A percentile compares a stretch with the other conserved stretches of the same genome.
Conservation (phyloP, 1,284 basidiomycete species). For the Coriolopsis trogii region DNA sequence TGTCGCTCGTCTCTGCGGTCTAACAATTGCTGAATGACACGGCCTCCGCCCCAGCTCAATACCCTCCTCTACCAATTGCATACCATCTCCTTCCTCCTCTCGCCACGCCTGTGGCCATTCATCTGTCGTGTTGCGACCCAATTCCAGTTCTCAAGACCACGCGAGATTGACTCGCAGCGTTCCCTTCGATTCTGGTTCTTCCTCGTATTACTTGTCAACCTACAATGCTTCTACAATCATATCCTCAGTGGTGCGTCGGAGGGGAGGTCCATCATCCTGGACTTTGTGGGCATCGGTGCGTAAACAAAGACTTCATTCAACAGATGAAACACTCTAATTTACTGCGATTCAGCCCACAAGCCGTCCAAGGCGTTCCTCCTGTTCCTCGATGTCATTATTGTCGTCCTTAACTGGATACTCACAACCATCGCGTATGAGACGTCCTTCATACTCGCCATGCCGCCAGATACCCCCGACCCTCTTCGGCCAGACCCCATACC, state of each 20-base stretch:
- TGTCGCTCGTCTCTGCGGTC: constrained; percentile 31
- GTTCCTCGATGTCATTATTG: constrained; percentile 64
- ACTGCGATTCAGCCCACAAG: constrained; percentile 45
- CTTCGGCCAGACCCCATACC: constrained; percentile 31
- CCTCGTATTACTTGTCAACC: constrained; percentile 60
- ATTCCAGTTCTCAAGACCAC: constrained; percentile 63
- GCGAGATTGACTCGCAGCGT: constrained; percentile 60
- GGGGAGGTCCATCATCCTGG: constrained; percentile 64
- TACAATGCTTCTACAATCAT: constrained; percentile 63
- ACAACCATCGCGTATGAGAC: constrained; percentile 70
- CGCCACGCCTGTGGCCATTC: constrained; percentile 63
- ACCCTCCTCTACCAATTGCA: constrained; percentile 71
- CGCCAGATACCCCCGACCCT: constrained; percentile 37
- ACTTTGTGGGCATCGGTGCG: constrained; percentile 77
- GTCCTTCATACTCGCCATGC: constrained; percentile 36
- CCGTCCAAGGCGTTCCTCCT: constrained; percentile 68
- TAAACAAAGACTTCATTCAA: constrained; percentile 23
- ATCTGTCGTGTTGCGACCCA: constrained; percentile 60
- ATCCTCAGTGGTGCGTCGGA: constrained; percentile 50
- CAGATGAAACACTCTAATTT: neutral
- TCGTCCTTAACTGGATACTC: constrained; percentile 65
- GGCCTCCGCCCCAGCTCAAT: constrained; percentile 53
- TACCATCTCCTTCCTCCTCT: constrained; percentile 73
- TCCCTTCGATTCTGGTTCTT: constrained; percentile 67
- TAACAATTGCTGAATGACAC: neutral